Base-by-base conservation (phyloP, 257 asterid genomes). In the Marsdenia floribunda region DNA sequence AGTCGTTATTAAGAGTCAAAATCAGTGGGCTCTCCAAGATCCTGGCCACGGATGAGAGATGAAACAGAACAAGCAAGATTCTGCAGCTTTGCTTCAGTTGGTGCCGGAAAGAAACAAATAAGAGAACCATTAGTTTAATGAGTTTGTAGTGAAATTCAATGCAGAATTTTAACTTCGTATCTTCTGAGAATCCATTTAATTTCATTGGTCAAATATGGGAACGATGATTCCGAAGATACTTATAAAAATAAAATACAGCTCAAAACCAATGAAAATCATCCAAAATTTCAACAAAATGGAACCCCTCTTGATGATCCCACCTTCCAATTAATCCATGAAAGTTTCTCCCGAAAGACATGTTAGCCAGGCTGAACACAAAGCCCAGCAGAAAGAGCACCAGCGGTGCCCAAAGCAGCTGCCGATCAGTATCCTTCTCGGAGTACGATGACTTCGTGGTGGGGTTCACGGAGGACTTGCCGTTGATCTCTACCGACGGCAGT, bases 361-460 rank as follows among this genome's bases (percentile, higher is more conserved):
- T 88, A 12, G 80, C 87, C 35, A 80, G 92, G 65, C 90, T 88
- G 68, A 76, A 52, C 70, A 73, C 76, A 21, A 87, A 72, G 83
- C 76, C 84, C 4, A 85, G 47, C 33, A 44, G 12, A 57, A 67
- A 75, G 65, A 82, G 81, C 70, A 78, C 59, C 14, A 79, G 44
- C 24, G 55, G 74, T 15, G 81, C 73, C 3, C 88, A 88, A 57
- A 22, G 76, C 61, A 85, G 87, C 77, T 82, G 82, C 75, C 76
- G 80, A 60, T 84, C 85, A 0, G 46, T 74, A 73, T 81, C 87
- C n/a, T 75, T 84, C 3, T 74, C 76, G 44, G 92, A 83, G 65
- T 83, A 86, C 47, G 89, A 86, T 22, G 90, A 81, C 1, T 86
- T 84, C 73, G 74, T 72, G 3, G 77, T 65, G 33, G 90, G 92